Evolutionary conservation across 495 filamentous ascomycete genomes (phyloP), one percentile per base, ranked within the genome.

Genomic region (Lasiosphaeriaceae sp.): DNA sequence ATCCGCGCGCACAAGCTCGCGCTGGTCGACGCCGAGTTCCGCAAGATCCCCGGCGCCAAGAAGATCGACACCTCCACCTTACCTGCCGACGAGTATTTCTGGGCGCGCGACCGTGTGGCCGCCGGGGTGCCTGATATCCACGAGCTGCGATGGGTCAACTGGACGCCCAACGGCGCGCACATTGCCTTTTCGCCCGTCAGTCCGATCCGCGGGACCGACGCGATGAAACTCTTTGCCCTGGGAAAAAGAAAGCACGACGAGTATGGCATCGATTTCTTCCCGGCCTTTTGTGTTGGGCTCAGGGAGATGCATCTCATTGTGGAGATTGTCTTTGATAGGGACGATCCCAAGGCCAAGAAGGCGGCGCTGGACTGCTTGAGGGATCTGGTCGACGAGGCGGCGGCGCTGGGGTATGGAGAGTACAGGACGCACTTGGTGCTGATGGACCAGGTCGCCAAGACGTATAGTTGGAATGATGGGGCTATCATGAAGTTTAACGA

Each of bases 241-340:
- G 75, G 77, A 11, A 47, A 70, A 65, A 52, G 60, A 48, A 49
- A 63, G 62, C 52, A 74, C 63, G 60, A 60, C 47, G 23, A 73
- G 70, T 62, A 72, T 37, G 78, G 75, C 1, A 72, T 84, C 41
- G 81, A 85, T 47, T 74, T 80, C 47, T 76, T 83, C 52, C 74
- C 74, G 0, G 76, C 75, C 6, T 77, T 84, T 55, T 70, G 63
- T 37, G 73, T 83, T 11, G 81, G 77, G 4, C 68, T 78, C 58
- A 71, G 80, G 4, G 80, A 85, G 61, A 82, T 83, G 71, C 80
- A 84, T 58, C 73, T 83, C 45, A 85, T 86, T 44, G 74, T 80
- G 20, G 77, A 77, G 61, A 78, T 84, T 54, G 72, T 83, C 14
- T 85, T 79, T 52, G 74, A 85, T 55, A 71, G 79, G 12, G 68